These are phyloP conservation scores for Sabuloglossum arenarium DNA, from an alignment of 495 filamentous ascomycete genomes.

Conservation along the genomic window DNA sequence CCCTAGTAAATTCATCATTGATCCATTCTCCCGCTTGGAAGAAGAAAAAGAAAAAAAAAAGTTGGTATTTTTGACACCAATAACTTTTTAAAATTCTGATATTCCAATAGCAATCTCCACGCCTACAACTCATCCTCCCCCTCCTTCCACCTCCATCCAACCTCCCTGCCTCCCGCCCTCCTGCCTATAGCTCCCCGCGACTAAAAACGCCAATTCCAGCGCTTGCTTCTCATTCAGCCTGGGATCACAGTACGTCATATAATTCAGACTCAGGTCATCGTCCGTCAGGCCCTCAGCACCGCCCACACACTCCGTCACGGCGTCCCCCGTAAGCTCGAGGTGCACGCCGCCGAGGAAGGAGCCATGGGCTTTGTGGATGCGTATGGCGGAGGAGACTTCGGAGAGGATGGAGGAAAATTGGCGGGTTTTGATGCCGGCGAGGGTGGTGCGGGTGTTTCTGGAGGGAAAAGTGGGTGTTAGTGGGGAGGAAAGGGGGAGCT, in stretches of 20 bases:
- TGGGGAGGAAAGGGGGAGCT: too few species aligned
- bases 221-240: slow-evolving; percentile 94
- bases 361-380: slow-evolving; percentile 62
- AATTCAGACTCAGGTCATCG: slow-evolving; percentile 67
- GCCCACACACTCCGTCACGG: slow-evolving; percentile 89
- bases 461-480: slow-evolving; percentile 1
- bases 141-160: too few species aligned
- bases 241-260: slow-evolving; percentile 90
- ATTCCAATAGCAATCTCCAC: too few species aligned
- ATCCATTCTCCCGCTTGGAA: too few species aligned
- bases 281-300: slow-evolving; percentile 75
- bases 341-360: slow-evolving; percentile 87
- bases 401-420: slow-evolving; percentile 69
- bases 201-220: slow-evolving; percentile 79
- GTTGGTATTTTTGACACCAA: too few species aligned
- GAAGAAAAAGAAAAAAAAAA: too few species aligned
- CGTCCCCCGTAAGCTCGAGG: slow-evolving; percentile 84
- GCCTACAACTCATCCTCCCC: too few species aligned
- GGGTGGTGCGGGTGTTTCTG: slow-evolving; percentile 46
- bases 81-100: too few species aligned
- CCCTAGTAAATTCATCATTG: too few species aligned
- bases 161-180: too few species aligned
- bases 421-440: slow-evolving; percentile 61
- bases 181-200: slow-evolving; percentile 59
- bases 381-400: slow-evolving; percentile 58